Conservation (phyloP, 2,329 filamentous ascomycete genomes). For the Apiospora marii region DNA sequence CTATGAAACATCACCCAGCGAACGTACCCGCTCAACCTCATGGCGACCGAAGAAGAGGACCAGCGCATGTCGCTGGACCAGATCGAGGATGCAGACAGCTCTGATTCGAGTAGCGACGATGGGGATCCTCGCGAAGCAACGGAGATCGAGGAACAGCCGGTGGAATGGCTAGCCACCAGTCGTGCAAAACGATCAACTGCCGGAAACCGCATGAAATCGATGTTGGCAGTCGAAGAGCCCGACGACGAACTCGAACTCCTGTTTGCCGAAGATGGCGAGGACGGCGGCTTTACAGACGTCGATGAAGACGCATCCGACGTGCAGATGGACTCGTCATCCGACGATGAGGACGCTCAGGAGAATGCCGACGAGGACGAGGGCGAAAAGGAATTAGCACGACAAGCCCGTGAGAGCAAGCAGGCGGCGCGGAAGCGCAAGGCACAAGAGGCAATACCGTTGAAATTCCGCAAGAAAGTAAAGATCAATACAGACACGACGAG, state of each 20-base stretch:
- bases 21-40: conserved; percentile 12
- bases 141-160: conserved; percentile 38
- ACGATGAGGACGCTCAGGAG: conserved; percentile 80
- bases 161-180: conserved; percentile 77
- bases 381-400: conserved; percentile 84
- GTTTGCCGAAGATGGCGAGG: conserved; percentile 77
- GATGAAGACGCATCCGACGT: conserved; percentile 76
- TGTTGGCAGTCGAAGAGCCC: conserved; percentile 78
- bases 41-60: conserved; percentile 31
- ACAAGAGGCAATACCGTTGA: conserved; percentile 74
- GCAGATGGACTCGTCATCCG: conserved; percentile 85
- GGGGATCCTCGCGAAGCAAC: conserved; percentile 42
- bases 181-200: conserved; percentile 82
- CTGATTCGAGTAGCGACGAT: conserved; percentile 46
- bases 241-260: conserved; percentile 75
- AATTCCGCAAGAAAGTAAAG: conserved; percentile 78
- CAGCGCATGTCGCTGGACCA: conserved; percentile 15
- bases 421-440: conserved; percentile 82
- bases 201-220: conserved; percentile 81
- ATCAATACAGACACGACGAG: conserved; percentile 55
- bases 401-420: conserved; percentile 72
- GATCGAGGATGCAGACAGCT: conserved; percentile 20
- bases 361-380: conserved; percentile 79
- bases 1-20: background rate
- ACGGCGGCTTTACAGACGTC: conserved; percentile 74